Evolutionary conservation across 768 basidiomycete species (phyloP).

Genomic region (Rhodosporidiobolus sp.): DNA sequence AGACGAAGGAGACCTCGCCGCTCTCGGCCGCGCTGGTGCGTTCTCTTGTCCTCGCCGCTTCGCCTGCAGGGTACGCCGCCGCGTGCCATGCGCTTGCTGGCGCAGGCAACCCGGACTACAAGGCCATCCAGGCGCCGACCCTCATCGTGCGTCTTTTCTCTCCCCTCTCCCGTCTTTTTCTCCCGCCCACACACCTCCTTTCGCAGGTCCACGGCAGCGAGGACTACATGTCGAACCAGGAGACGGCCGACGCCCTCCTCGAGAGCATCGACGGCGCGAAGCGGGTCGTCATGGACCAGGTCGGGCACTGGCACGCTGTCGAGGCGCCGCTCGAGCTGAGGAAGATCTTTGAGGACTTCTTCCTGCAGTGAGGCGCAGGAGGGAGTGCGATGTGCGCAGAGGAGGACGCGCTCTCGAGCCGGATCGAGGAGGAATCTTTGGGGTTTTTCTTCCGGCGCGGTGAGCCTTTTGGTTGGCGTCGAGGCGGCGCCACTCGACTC

Average conservation of each 20-base stretch:
- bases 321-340: slow-evolving; percentile 10
- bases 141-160: background rate
- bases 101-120: slow-evolving; percentile 14
- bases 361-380: background rate
- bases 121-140: slow-evolving; percentile 9
- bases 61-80: slow-evolving; percentile 5
- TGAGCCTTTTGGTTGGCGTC: no score
- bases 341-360: slow-evolving; percentile 9
- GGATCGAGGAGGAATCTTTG: no score
- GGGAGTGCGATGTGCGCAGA: background rate
- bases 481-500: no score
- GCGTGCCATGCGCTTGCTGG: slow-evolving; percentile 20
- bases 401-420: no score
- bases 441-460: no score
- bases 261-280: background rate
- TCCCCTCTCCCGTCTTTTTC: no score
- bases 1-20: slow-evolving; percentile 7
- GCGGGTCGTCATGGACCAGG: background rate
- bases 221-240: slow-evolving; percentile 19
- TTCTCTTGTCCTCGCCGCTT: slow-evolving; percentile 24
- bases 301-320: slow-evolving; percentile 35
- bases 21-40: slow-evolving; percentile 26
- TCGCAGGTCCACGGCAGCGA: background rate
- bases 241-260: slow-evolving; percentile 2
- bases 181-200: no score